These are phyloP conservation scores for Neurospora sp. DNA, from an alignment of 495 filamentous ascomycete genomes.

Conservation along the genomic window DNA sequence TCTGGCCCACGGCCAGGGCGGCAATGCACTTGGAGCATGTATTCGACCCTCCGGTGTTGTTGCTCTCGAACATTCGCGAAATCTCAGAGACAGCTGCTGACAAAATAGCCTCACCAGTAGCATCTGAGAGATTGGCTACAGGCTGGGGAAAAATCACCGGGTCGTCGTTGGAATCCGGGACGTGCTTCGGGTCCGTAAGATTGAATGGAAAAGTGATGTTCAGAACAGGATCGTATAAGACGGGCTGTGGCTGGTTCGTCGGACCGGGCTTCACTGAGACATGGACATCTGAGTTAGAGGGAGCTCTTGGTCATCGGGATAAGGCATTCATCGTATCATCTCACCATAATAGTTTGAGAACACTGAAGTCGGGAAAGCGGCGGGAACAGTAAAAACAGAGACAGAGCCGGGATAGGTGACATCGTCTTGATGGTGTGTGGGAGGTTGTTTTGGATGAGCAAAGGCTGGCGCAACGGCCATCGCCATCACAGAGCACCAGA, in stretches of 20 bases:
- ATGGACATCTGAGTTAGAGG: background rate
- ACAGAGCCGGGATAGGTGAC: constrained; percentile 7
- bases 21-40: constrained; percentile 46
- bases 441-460: background rate
- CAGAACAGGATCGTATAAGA: constrained; percentile 44
- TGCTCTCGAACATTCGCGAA: constrained; percentile 32
- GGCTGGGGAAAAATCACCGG: constrained; percentile 39
- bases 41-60: constrained; percentile 17
- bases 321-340: background rate
- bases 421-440: background rate
- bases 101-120: constrained; percentile 31
- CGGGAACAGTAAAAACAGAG: constrained; percentile 38
- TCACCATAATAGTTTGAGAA: constrained; percentile 40
- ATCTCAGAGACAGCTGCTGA: constrained; percentile 32
- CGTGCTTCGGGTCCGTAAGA: constrained; percentile 43
- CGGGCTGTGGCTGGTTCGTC: constrained; percentile 48
- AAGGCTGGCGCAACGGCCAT: background rate
- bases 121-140: constrained; percentile 28
- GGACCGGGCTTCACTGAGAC: constrained; percentile 32
- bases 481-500: background rate
- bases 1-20: constrained; percentile 39
- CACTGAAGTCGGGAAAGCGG: constrained; percentile 44
- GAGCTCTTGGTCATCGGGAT: background rate
- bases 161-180: constrained; percentile 39
- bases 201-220: constrained; percentile 47